Conservation (phyloP, 2,329 filamentous ascomycete genomes). For the Nakataea oryzae region DNA sequence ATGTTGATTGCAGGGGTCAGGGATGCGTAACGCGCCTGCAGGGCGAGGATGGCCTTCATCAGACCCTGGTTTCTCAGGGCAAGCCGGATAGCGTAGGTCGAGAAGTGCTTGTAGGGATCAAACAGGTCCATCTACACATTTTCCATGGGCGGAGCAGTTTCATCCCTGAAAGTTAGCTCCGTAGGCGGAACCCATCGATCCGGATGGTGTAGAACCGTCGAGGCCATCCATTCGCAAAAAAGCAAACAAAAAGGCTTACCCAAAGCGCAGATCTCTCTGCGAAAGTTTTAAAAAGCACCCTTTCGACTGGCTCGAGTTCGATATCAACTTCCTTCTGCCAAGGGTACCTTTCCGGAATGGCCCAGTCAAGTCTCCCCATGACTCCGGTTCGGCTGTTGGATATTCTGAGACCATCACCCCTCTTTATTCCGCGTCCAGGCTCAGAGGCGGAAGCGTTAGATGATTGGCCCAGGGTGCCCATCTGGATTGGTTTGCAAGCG, state of each 20-base stretch:
- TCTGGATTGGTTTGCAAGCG: not conserved
- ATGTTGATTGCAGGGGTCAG: not conserved
- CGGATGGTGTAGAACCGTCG: not conserved
- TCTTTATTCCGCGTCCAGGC: constrained; percentile 14
- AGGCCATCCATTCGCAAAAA: not conserved
- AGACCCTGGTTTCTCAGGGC: constrained; percentile 8
- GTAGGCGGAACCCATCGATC: not conserved
- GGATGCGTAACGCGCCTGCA: constrained; percentile 3
- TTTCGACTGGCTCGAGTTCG: constrained; percentile 14
- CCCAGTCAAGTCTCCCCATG: constrained; percentile 1
- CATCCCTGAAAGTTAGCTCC: not conserved
- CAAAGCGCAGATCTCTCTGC: constrained; percentile 14
- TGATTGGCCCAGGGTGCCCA: not conserved
- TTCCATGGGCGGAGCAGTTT: not conserved
- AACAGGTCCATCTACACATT: constrained; percentile 8
- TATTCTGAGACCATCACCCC: not conserved
- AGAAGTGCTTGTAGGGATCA: constrained; percentile 1
- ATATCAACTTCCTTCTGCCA: constrained; percentile 9
- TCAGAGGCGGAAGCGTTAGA: not conserved
- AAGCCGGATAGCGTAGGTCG: constrained; percentile 5
- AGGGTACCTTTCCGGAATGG: constrained; percentile 1
- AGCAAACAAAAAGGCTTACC: not conserved
- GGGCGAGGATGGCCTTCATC: constrained; percentile 11
- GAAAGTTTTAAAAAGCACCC: constrained; percentile 17
- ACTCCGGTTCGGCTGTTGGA: constrained; percentile 1